phyloP scores from a whole-genome alignment of 176 grass and related monocot genomes.

The Canna indica region DNA sequence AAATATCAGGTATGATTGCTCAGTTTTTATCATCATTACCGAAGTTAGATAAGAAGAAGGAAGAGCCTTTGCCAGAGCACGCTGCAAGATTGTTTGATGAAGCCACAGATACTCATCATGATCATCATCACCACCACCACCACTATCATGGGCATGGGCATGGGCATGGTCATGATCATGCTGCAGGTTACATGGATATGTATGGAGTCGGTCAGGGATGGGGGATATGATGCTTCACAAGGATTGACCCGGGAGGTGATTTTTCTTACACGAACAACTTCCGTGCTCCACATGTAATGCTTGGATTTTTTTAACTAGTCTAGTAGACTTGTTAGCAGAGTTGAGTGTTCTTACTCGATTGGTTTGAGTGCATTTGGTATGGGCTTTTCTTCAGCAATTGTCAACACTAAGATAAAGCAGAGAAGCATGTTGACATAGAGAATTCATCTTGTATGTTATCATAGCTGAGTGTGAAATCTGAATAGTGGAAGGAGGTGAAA shows the following conservation, averaged over 20 bases:
- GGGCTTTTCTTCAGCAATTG: too few relatives aligned
- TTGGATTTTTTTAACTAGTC: too few relatives aligned
- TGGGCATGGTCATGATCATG: constrained; percentile 20
- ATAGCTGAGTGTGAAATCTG: too few relatives aligned
- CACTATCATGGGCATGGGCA: constrained; percentile 7
- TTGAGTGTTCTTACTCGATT: too few relatives aligned
- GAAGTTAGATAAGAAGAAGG: neutral
- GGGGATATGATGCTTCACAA: neutral
- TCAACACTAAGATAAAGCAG: too few relatives aligned
- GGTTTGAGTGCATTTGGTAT: too few relatives aligned
- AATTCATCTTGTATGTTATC: too few relatives aligned
- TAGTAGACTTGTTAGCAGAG: too few relatives aligned
- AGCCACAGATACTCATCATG: neutral
- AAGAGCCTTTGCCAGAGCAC: constrained; percentile 13
- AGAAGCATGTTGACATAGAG: too few relatives aligned
- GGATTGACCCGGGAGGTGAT: neutral
- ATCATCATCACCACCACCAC: neutral
- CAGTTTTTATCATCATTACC: constrained; percentile 36
- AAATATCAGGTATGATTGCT: constrained; percentile 34
- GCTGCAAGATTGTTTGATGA: constrained; percentile 6
- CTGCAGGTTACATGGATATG: neutral
- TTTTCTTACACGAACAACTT: too few relatives aligned
- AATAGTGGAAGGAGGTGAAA: too few relatives aligned
- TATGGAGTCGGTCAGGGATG: constrained; percentile 14
- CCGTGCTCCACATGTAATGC: too few relatives aligned